A percentile compares a stretch with the other conserved stretches of the same genome.
Conservation (phyloP, 2,329 filamentous ascomycete genomes). For the Paracamarosporium sp. region DNA sequence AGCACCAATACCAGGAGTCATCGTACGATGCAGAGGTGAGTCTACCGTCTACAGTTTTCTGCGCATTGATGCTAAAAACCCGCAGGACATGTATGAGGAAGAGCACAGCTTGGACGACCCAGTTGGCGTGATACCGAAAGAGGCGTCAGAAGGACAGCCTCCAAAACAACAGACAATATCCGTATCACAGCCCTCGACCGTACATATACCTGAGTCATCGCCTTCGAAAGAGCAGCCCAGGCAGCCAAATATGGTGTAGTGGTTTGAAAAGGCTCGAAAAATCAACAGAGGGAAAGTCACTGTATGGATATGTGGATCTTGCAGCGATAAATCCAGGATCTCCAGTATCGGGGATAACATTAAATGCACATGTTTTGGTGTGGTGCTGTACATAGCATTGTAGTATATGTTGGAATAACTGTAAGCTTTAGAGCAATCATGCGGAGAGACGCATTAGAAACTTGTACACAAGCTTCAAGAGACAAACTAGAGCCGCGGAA, state of each 20-base stretch:
- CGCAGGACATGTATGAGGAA: conserved; percentile 8
- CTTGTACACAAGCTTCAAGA: not conserved
- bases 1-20: conserved; percentile 31
- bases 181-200: conserved; percentile 12
- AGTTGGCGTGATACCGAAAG: conserved; percentile 7
- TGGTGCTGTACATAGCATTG: not conserved
- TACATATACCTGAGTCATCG: conserved; percentile 6
- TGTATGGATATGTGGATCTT: not conserved
- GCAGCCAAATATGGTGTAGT: conserved; percentile 19
- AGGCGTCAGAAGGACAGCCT: conserved; percentile 4
- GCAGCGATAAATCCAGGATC: not conserved
- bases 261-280: too few relatives aligned
- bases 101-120: conserved; percentile 7
- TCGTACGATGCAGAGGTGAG: conserved; percentile 28
- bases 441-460: not conserved
- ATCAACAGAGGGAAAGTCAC: not conserved
- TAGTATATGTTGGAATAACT: not conserved
- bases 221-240: conserved; percentile 20
- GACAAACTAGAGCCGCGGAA: not conserved
- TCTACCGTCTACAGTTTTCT: not conserved
- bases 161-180: conserved; percentile 6
- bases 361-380: not conserved
- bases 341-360: not conserved
- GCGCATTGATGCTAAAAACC: not conserved
- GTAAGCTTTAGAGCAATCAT: not conserved